Percentiles rank a stretch among this genome's conserved stretches.
Conservation (phyloP, 176 grass and related monocot genomes). For the Avena atlantica region DNA sequence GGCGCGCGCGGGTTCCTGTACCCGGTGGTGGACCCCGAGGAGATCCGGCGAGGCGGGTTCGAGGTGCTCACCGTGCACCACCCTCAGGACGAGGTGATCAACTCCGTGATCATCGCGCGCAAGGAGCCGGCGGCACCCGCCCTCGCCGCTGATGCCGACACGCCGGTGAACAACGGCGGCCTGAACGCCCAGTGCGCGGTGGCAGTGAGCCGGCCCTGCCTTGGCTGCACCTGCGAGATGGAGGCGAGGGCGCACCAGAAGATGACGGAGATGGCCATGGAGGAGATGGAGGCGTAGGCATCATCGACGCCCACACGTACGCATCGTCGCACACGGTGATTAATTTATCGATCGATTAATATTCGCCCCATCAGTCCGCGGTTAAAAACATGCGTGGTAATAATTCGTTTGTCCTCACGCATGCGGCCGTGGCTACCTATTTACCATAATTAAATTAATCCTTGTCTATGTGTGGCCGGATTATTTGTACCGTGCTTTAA, state of each 20-base stretch:
- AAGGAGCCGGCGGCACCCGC: slow-evolving; percentile 28
- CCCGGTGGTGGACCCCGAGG: slow-evolving; percentile 76
- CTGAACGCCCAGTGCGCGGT: slow-evolving; percentile 24
- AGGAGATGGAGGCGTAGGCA: slow-evolving; percentile 66
- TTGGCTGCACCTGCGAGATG: slow-evolving; percentile 59
- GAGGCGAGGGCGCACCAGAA: slow-evolving; percentile 72
- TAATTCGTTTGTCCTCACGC: slow-evolving; percentile 33
- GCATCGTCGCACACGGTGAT: not conserved
- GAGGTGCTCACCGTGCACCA: slow-evolving; percentile 80
- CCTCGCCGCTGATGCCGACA: not conserved
- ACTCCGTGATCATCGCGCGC: slow-evolving; percentile 92
- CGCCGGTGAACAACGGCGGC: slow-evolving; percentile 6
- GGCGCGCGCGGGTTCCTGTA: slow-evolving; percentile 87
- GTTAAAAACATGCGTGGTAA: slow-evolving; percentile 34
- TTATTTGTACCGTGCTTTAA: not conserved
- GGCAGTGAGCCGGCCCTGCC: slow-evolving; percentile 52
- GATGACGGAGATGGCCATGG: slow-evolving; percentile 72
- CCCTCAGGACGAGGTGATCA: slow-evolving; percentile 88
- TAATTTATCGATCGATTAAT: not conserved
- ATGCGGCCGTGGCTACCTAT: slow-evolving; percentile 4
- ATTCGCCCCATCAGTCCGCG: not conserved
- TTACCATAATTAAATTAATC: slow-evolving; percentile 20
- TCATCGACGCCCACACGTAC: not conserved
- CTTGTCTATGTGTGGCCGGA: not conserved
- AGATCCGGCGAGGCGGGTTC: slow-evolving; percentile 71